Evolutionary conservation across 345 rosid genomes (phyloP).

Genomic region (Salix dunnii): DNA sequence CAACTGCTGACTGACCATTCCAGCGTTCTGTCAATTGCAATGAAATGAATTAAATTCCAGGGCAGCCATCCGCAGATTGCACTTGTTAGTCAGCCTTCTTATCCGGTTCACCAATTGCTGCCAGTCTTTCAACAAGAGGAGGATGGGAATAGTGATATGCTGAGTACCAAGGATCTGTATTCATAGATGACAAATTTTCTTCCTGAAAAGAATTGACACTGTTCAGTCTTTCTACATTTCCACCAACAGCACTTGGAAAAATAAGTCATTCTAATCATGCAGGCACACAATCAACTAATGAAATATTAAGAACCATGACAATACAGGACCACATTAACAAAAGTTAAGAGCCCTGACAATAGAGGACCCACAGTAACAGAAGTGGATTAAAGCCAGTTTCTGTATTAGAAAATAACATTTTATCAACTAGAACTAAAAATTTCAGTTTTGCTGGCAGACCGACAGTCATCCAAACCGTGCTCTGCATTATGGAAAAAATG

Average conservation of each 20-base stretch:
- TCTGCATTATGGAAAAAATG: background rate
- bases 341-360: too few relatives aligned
- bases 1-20: background rate
- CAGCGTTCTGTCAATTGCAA: slow-evolving; percentile 1
- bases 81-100: slow-evolving; percentile 64
- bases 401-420: background rate
- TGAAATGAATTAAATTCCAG: slow-evolving; percentile 15
- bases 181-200: slow-evolving; percentile 94
- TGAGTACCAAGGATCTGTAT: slow-evolving; percentile 96
- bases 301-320: too few relatives aligned
- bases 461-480: too few relatives aligned
- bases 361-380: background rate
- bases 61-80: background rate
- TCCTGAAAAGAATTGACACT: slow-evolving; percentile 47
- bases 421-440: background rate
- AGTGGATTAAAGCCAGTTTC: background rate
- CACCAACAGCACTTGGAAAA: background rate
- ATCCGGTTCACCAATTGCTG: slow-evolving; percentile 65
- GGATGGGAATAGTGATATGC: slow-evolving; percentile 98
- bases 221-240: background rate
- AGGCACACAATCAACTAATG: too few relatives aligned
- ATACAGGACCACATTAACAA: too few relatives aligned
- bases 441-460: too few relatives aligned
- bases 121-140: slow-evolving; percentile 88
- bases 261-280: too few relatives aligned